A percentile compares a stretch with the other conserved stretches of the same genome.
phyloP scores from a whole-genome alignment of 164 flowering plant species.

The Litsea cubeba region DNA sequence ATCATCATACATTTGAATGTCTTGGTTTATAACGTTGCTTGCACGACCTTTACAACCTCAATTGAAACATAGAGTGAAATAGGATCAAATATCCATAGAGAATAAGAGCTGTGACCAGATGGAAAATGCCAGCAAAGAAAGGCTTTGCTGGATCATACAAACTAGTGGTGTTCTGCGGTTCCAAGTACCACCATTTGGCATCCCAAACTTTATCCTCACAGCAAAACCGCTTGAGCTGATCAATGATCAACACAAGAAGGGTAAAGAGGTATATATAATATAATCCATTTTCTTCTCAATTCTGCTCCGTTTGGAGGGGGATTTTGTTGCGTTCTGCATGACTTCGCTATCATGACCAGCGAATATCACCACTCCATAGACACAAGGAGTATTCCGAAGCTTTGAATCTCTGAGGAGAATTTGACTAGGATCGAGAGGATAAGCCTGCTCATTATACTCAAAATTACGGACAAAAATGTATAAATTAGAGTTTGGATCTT shows the following conservation, averaged over 20 bases:
- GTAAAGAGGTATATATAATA: slow-evolving; percentile 53
- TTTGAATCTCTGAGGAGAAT: slow-evolving; percentile 80
- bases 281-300: slow-evolving; percentile 68
- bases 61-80: slow-evolving; percentile 81
- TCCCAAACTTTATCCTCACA: slow-evolving; percentile 37
- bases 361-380: slow-evolving; percentile 76
- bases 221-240: slow-evolving; percentile 69
- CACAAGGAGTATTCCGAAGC: slow-evolving; percentile 63
- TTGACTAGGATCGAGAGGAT: slow-evolving; percentile 62
- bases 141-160: slow-evolving; percentile 52
- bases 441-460: slow-evolving; percentile 42
- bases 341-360: slow-evolving; percentile 83
- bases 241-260: slow-evolving; percentile 48
- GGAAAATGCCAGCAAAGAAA: slow-evolving; percentile 50
- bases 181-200: slow-evolving; percentile 71
- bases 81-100: slow-evolving; percentile 73
- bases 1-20: slow-evolving; percentile 69
- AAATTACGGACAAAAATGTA: slow-evolving; percentile 70
- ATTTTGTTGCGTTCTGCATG: slow-evolving; percentile 71
- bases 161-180: slow-evolving; percentile 50
- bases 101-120: slow-evolving; percentile 70
- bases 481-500: slow-evolving; percentile 80
- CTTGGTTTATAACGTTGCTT: slow-evolving; percentile 69
- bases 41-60: slow-evolving; percentile 79
- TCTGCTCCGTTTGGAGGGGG: slow-evolving; percentile 79